Base-by-base conservation (phyloP, 495 filamentous ascomycete genomes). In the Podospora pseudoanserina region DNA sequence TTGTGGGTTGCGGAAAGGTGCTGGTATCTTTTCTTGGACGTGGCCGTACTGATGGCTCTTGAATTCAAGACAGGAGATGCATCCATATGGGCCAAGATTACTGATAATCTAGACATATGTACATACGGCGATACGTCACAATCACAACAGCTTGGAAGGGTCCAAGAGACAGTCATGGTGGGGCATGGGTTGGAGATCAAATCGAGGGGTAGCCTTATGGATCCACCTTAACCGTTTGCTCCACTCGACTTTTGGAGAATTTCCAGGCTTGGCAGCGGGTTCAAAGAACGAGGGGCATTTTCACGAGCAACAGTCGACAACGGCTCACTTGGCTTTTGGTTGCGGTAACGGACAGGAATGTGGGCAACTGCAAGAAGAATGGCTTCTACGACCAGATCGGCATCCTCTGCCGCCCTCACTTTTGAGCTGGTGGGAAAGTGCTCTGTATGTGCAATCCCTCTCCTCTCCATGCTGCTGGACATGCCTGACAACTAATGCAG, bases 381-480 rank as follows among this genome's bases (percentile, higher is more conserved):
- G 82, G 78, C 80, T 65, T 79, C 78, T 59, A 78, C 32, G 6
- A n/a, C 74, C 28, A 83, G 71, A 62, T 82, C 78, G 66, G 78
- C 77, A 23, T 80, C 79, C 20, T 81, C 81, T 11, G 73, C 76
- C 6, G 93, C 93, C 57, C 85, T 97, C 75, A 91, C 85, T 1
- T 96, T 93, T 73, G 91, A 96, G 68, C 85, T 94, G 32, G 78
- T 92, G 63, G 91, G 89, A 28, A 89, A 89, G 76, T 97, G 93
- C 79, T 94, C 92, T 63, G 93, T 95, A 81, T 78, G 88, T 79
- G 54, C 30, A 1, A 3, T 13, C 32, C 15, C 7, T 20, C 5
- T 28, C 3, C 30, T 13, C n/a, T 53, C 32, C 34, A 30, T 11
- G 16, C 28, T 49, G 9, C 15, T 13, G 13, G 39, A 49, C 39